These are phyloP conservation scores for Leccinum arenicola DNA, from an alignment of 768 basidiomycete species.

Conservation along the genomic window DNA sequence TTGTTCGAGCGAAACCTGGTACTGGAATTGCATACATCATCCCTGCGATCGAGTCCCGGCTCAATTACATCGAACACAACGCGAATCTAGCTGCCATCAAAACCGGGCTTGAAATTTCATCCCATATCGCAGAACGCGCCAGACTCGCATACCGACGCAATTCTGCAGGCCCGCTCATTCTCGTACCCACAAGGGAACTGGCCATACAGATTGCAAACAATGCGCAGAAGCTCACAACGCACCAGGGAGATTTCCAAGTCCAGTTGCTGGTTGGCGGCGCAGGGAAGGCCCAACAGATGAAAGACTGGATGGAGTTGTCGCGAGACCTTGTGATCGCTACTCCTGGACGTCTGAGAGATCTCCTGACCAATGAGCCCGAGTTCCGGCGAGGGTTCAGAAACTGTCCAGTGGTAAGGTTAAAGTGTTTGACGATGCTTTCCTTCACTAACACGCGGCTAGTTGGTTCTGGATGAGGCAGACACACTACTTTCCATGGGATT, in stretches of 20 bases:
- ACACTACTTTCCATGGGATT: conserved; percentile 92
- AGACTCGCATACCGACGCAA: conserved; percentile 38
- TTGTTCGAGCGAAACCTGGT: conserved; percentile 86
- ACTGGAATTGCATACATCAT: conserved; percentile 90
- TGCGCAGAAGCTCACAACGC: conserved; percentile 59
- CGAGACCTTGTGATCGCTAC: conserved; percentile 87
- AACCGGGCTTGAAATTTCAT: conserved; percentile 38
- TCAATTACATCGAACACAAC: conserved; percentile 52
- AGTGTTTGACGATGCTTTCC: background rate
- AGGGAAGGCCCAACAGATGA: conserved; percentile 62
- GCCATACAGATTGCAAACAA: conserved; percentile 89
- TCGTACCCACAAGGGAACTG: conserved; percentile 87
- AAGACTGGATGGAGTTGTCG: conserved; percentile 58
- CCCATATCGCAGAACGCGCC: conserved; percentile 30
- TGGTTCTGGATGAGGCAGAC: conserved; percentile 92
- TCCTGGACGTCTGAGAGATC: conserved; percentile 81
- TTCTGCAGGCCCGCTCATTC: conserved; percentile 70
- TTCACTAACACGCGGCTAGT: conserved; percentile 39
- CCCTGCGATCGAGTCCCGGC: conserved; percentile 77
- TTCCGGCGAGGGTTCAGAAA: conserved; percentile 51
- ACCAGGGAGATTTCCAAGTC: conserved; percentile 65
- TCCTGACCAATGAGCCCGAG: conserved; percentile 56
- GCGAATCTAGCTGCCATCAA: conserved; percentile 41
- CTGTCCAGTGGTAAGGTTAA: conserved; percentile 54
- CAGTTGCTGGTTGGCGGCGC: conserved; percentile 77